Evolutionary conservation across 768 basidiomycete species (phyloP).

Genomic region (Rhodotorula paludigena): DNA sequence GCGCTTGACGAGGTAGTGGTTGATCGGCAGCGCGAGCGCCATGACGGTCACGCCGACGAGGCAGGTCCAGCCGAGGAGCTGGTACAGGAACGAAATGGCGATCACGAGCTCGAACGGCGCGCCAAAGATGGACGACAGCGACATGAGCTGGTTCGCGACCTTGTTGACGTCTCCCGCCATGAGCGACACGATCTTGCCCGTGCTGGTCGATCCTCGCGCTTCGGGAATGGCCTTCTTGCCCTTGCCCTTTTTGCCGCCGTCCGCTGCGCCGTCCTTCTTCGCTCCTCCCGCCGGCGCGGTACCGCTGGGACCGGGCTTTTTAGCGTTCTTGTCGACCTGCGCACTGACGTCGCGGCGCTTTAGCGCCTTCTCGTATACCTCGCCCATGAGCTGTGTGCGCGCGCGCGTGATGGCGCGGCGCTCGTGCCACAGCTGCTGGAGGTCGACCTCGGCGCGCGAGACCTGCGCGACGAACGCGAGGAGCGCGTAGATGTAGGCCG

Average conservation of each 20-base stretch:
- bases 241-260: constrained; percentile 27
- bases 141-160: constrained; percentile 30
- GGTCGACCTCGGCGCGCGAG: constrained; percentile 30
- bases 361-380: constrained; percentile 39
- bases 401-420: constrained; percentile 20
- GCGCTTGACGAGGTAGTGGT: constrained; percentile 27
- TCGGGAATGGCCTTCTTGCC: constrained; percentile 20
- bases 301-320: no score
- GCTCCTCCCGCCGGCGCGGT: no score
- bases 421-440: constrained; percentile 34
- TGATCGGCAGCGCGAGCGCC: constrained; percentile 34
- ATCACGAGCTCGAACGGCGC: constrained; percentile 34
- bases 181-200: constrained; percentile 28
- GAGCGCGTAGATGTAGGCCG: constrained; percentile 37
- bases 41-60: constrained; percentile 35
- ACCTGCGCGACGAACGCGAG: constrained; percentile 37
- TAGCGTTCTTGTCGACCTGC: neutral
- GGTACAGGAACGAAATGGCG: constrained; percentile 35
- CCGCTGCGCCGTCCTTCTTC: constrained; percentile 16
- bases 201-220: constrained; percentile 32
- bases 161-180: constrained; percentile 43
- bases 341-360: constrained; percentile 23
- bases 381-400: constrained; percentile 18
- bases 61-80: constrained; percentile 37
- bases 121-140: constrained; percentile 22